Evolutionary conservation across 371 early-diverging fungal species (phyloP), one percentile per base, ranked within the genome.

Genomic region (Dichotomocladium elegans): DNA sequence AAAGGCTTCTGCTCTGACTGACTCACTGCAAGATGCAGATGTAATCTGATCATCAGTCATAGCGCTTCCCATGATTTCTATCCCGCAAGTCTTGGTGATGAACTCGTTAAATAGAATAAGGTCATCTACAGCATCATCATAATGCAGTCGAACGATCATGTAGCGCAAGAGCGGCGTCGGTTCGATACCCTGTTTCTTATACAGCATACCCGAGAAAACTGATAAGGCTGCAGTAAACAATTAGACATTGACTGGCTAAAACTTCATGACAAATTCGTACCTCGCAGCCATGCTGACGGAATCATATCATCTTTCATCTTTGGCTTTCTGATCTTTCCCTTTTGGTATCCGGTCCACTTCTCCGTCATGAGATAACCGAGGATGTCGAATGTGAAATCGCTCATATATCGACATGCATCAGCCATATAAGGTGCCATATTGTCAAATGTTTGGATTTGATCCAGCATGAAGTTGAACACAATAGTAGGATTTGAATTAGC

Each of bases 391-490:
- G 87, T 85, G n/a, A 96, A 81, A 7, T 81, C 79, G 4, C 91
- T 86, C 51, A 95, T 61, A 60, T 94, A 95, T 24, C 87, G 81
- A 53, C 88, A 88, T 7, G 89, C 88, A 50, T 96, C 96, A 3
- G 94, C 95, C 53, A 96, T 80, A 14, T 82, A 74, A 10, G 79
- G 77, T 10, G 92, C 90, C 74, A 93, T 66, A 55, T 95, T 96
- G 60, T 93, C 92, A 63, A 94, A 91, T 3, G 77, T 73, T 61
- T 91, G 86, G 15, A 95, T 78, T 53, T 88, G 91, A 15, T 88
- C 85, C 37, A 94, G 66, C 52, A 94, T 77, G 24, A 83, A 72
- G 5, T 75, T 75, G 57, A 93, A 91, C 0, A 91, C 90, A 22
- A 92, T 71, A 1, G 79, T 68, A 0, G 97, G 97, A 48, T 93